These are phyloP conservation scores for Scedosporium apiospermum DNA, from an alignment of 2,329 filamentous ascomycete species.

Conservation along the genomic window DNA sequence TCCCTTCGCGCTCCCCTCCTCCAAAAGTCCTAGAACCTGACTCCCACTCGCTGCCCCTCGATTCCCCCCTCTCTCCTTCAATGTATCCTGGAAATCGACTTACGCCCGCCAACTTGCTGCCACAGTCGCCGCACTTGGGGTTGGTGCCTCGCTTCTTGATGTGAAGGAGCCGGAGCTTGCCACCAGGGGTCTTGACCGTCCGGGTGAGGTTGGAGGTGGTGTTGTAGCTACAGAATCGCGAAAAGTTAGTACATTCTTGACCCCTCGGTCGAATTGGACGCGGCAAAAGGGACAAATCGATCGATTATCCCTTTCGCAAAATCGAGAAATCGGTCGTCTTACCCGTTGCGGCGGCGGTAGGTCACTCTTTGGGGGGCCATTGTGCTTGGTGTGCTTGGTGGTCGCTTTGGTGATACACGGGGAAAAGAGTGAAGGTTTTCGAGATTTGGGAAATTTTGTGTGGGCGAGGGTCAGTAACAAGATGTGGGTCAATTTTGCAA, in stretches of 20 bases:
- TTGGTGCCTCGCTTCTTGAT: constrained; percentile 99
- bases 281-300: not conserved
- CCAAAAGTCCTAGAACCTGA: not conserved
- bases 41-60: not conserved
- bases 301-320: not conserved
- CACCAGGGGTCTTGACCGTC: constrained; percentile 92
- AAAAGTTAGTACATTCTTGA: constrained; percentile 9
- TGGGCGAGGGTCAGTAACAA: constrained; percentile 19
- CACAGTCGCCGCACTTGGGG: constrained; percentile 99
- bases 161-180: constrained; percentile 91
- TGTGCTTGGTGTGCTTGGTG: constrained; percentile 35
- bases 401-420: constrained; percentile 20
- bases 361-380: constrained; percentile 52
- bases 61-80: not conserved
- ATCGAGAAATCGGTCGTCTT: constrained; percentile 31
- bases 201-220: constrained; percentile 95
- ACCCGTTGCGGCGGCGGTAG: constrained; percentile 74
- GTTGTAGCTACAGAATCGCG: constrained; percentile 66
- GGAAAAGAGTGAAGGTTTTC: constrained; percentile 26
- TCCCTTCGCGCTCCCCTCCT: not conserved
- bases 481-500: constrained; percentile 6
- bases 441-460: constrained; percentile 34
- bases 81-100: constrained; percentile 38
- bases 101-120: constrained; percentile 95
- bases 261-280: not conserved